Base-by-base conservation (phyloP, 495 filamentous ascomycete species). In the Eremomyces bilateralis region DNA sequence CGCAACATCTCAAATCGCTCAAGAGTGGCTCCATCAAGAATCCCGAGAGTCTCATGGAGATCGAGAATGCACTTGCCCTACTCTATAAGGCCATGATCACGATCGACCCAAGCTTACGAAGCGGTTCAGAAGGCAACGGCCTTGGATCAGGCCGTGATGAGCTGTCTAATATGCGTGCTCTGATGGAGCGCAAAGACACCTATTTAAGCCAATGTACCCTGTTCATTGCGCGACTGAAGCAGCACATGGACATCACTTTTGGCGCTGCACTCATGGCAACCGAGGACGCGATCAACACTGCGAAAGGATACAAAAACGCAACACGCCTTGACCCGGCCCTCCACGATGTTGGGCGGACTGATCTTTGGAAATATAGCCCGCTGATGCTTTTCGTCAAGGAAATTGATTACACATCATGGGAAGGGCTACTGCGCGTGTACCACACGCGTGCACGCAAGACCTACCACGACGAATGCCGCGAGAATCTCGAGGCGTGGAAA, bases 51-150 rank as follows among this genome's bases (percentile, higher is more conserved):
- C 54, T 95, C 5, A 69, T 70, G 40, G 67, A 75, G 13, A 76
- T 85, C 13, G 85, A 95, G 51, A 37, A 53, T 10, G 65, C 78
- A 0, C 60, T 94, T 11, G 65, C 81, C n/a, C 74, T 70, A 8
- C 56, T 95, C 10, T 94, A 82, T 51, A 85, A 80, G 46, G 85
- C 85, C n/a, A 82, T 95, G 76, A 58, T 75, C 39, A 93, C 79
- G 39, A 93, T 94, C 35, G 84, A 94, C 50, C 80, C 83, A 0
- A 67, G 72, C 15, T 65, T 80, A 33, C 64, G 71, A 27, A 60
- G 62, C 31, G 21, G 18, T 2, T 27, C 29, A 13, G 27, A 36
- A 16, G 39, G 36, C 21, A 32, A 31, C 15, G 69, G 63, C 42
- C 59, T 64, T 15, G 64, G 69, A 25, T 67, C 69, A 13, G 69